phyloP scores from a whole-genome alignment of 2,329 filamentous ascomycete species.

The Ascochyta fabae region DNA sequence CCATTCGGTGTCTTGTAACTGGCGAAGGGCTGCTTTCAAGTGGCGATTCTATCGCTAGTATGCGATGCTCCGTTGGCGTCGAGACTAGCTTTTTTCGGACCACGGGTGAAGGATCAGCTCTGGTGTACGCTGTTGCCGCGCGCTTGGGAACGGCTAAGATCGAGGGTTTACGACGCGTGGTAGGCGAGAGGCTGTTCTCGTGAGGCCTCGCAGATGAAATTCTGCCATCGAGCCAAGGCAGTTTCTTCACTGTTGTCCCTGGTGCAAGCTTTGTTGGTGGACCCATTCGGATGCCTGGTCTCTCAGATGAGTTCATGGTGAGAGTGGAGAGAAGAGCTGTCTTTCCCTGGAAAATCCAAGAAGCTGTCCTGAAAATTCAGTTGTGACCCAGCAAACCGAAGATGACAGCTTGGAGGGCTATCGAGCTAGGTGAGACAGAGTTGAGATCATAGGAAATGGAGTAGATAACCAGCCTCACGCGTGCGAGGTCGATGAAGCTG shows the following conservation, averaged over 20 bases:
- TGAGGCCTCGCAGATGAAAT: conserved; percentile 7
- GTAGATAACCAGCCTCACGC: conserved; percentile 22
- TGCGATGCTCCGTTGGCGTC: conserved; percentile 7
- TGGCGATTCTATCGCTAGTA: conserved; percentile 13
- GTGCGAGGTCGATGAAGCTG: conserved; percentile 21
- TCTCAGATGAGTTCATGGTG: not conserved
- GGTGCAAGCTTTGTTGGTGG: conserved; percentile 15
- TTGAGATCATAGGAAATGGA: not conserved
- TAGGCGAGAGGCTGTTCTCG: conserved; percentile 12
- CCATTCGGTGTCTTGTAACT: conserved; percentile 22
- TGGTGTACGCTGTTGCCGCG: not conserved
- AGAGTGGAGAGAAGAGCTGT: not conserved
- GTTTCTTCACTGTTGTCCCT: conserved; percentile 23
- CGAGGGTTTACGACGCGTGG: conserved; percentile 12
- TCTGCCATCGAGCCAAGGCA: conserved; percentile 43
- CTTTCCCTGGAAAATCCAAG: no score
- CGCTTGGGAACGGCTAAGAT: conserved; percentile 1
- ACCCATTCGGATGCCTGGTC: not conserved
- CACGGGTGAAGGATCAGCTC: not conserved
- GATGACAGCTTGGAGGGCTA: not conserved
- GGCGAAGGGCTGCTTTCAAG: conserved; percentile 26
- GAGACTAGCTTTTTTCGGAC: conserved; percentile 15
- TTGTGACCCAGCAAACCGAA: not conserved
- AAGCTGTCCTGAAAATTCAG: not conserved
- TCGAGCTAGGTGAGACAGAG: not conserved